phyloP scores from a whole-genome alignment of 768 basidiomycete genomes.

The Mycena epipterygia region DNA sequence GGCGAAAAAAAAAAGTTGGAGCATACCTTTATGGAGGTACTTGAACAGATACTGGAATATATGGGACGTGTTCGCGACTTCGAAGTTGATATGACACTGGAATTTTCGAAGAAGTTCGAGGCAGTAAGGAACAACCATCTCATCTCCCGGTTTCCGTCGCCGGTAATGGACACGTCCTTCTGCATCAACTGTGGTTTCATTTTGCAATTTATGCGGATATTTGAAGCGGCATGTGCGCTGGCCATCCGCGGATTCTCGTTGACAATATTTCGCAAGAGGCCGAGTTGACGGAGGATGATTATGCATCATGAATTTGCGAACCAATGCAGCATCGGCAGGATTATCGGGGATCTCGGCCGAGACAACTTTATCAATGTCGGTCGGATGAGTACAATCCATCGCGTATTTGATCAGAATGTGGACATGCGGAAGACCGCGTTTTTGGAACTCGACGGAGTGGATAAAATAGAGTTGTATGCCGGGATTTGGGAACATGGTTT shows the following conservation, averaged over 20 bases:
- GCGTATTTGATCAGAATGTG: slow-evolving; percentile 55
- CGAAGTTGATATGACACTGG: slow-evolving; percentile 54
- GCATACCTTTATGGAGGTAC: slow-evolving; percentile 53
- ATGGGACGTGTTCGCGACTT: slow-evolving; percentile 44
- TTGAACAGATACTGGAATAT: slow-evolving; percentile 57
- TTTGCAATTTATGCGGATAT: slow-evolving; percentile 37
- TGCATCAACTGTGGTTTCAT: slow-evolving; percentile 41
- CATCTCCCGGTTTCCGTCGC: slow-evolving; percentile 39
- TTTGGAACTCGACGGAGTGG: slow-evolving; percentile 52
- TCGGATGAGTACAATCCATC: slow-evolving; percentile 36
- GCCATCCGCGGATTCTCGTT: slow-evolving; percentile 34
- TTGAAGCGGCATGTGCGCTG: slow-evolving; percentile 39
- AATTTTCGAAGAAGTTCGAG: slow-evolving; percentile 43
- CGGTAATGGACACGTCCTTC: slow-evolving; percentile 47
- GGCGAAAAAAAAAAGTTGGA: neutral
- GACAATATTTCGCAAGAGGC: slow-evolving; percentile 45
- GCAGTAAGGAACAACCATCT: slow-evolving; percentile 49
- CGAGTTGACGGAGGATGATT: slow-evolving; percentile 38
- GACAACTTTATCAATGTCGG: slow-evolving; percentile 48
- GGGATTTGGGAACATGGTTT: slow-evolving; percentile 47
- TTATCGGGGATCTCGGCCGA: slow-evolving; percentile 51
- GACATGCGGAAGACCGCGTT: slow-evolving; percentile 57
- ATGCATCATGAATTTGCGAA: slow-evolving; percentile 52
- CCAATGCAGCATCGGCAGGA: slow-evolving; percentile 39
- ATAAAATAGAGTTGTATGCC: slow-evolving; percentile 49